Percentiles rank a stretch among this genome's conserved stretches.
Evolutionary conservation across 805 yeast genomes (phyloP).

Genomic region (Brettanomyces anomalus): DNA sequence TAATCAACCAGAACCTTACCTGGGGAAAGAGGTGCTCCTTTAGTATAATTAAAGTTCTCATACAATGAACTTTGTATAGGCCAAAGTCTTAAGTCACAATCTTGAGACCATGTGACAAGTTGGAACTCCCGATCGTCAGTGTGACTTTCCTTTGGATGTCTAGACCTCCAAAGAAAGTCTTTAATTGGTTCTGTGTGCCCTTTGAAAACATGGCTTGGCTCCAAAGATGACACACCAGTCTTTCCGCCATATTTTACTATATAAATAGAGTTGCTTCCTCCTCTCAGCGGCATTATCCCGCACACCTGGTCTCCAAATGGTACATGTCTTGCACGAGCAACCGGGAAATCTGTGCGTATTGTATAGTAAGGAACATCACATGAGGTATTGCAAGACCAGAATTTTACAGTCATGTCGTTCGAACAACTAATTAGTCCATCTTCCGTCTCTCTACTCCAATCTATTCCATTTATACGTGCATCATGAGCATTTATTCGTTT

Average conservation of each 20-base stretch:
- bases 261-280: slow-evolving; percentile 62
- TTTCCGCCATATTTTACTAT: slow-evolving; percentile 41
- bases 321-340: slow-evolving; percentile 77
- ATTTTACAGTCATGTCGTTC: slow-evolving; percentile 74
- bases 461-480: slow-evolving; percentile 86
- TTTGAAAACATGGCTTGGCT: slow-evolving; percentile 52
- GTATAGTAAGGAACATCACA: slow-evolving; percentile 42
- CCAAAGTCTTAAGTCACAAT: slow-evolving; percentile 80
- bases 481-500: slow-evolving; percentile 61
- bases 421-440: slow-evolving; percentile 71
- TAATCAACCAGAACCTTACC: slow-evolving; percentile 27
- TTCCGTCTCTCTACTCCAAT: slow-evolving; percentile 57
- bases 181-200: slow-evolving; percentile 83
- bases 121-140: slow-evolving; percentile 77
- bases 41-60: slow-evolving; percentile 34
- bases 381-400: slow-evolving; percentile 55
- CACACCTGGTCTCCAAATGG: slow-evolving; percentile 83
- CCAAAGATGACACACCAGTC: slow-evolving; percentile 29
- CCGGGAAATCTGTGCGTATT: slow-evolving; percentile 71
- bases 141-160: slow-evolving; percentile 31
- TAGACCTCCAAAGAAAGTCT: slow-evolving; percentile 81
- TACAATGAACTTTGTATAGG: slow-evolving; percentile 45
- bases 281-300: slow-evolving; percentile 84
- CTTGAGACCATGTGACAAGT: slow-evolving; percentile 89
- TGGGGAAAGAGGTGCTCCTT: slow-evolving; percentile 27